phyloP scores from a whole-genome alignment of 2,329 filamentous ascomycete genomes.

The Colletotrichum orchidophilum region DNA sequence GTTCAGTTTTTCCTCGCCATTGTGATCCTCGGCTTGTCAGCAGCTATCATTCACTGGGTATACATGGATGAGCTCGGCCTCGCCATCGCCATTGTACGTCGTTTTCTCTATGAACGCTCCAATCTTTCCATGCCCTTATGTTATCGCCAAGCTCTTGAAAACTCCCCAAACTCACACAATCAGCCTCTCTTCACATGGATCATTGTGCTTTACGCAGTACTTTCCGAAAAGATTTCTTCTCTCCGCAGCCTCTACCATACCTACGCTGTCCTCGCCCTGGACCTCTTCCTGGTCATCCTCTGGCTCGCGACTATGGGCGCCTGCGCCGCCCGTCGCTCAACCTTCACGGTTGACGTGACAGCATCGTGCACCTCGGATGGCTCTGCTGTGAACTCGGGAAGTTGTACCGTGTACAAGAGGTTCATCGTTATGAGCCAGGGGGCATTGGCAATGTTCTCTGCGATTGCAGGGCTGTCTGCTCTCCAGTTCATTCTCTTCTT shows the following conservation, averaged over 20 bases:
- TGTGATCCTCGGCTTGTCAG: constrained; percentile 54
- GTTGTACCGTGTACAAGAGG: constrained; percentile 45
- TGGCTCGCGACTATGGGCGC: constrained; percentile 57
- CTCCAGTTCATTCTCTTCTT: constrained; percentile 53
- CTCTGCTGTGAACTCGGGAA: constrained; percentile 49
- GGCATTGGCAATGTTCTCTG: constrained; percentile 48
- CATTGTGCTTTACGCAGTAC: constrained; percentile 50
- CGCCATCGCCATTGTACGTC: constrained; percentile 50
- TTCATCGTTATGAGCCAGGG: constrained; percentile 46
- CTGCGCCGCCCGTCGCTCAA: constrained; percentile 49
- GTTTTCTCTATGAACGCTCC: neutral
- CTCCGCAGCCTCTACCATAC: constrained; percentile 52
- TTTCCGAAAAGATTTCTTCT: constrained; percentile 50
- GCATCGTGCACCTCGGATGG: constrained; percentile 48
- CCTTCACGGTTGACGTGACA: constrained; percentile 45
- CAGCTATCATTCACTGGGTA: constrained; percentile 49
- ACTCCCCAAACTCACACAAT: neutral
- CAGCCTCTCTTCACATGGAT: constrained; percentile 58
- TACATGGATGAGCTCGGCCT: constrained; percentile 53
- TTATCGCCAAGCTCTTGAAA: neutral
- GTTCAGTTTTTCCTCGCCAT: constrained; percentile 53
- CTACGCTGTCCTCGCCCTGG: constrained; percentile 54
- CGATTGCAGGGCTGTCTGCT: constrained; percentile 54
- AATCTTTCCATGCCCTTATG: constrained; percentile 16
- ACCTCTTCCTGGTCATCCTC: constrained; percentile 54